phyloP scores from a whole-genome alignment of 2,329 filamentous ascomycete species.

The Colletotrichum abscissum region DNA sequence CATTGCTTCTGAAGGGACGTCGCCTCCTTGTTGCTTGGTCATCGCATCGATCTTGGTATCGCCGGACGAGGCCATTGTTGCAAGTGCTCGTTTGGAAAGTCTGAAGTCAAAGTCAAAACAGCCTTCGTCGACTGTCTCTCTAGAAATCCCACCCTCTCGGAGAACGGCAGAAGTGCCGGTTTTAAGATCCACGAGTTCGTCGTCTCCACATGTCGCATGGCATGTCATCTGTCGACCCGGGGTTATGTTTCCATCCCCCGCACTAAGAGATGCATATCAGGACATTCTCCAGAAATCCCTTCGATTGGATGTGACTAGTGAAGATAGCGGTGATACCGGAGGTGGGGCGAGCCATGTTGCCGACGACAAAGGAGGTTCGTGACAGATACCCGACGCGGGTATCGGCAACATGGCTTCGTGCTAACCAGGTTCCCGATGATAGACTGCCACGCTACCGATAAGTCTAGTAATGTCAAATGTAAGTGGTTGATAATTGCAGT shows the following conservation, averaged over 20 bases:
- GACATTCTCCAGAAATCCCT: constrained; percentile 7
- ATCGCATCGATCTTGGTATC: background rate
- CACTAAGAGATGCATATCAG: constrained; percentile 22
- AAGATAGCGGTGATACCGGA: constrained; percentile 25
- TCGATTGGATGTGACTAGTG: constrained; percentile 3
- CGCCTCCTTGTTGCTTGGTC: background rate
- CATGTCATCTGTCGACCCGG: constrained; percentile 7
- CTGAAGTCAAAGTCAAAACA: background rate
- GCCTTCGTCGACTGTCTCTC: background rate
- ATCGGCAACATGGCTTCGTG: constrained; percentile 14
- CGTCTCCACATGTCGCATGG: constrained; percentile 12
- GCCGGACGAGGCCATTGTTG: background rate
- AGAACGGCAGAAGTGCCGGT: background rate
- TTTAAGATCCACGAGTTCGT: constrained; percentile 2
- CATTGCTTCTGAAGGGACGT: background rate
- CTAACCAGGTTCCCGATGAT: constrained; percentile 1
- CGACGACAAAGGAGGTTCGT: constrained; percentile 5
- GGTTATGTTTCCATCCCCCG: constrained; percentile 20
- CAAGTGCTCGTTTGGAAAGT: background rate
- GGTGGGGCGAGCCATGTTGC: constrained; percentile 25
- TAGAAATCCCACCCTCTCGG: background rate
- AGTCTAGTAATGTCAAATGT: background rate
- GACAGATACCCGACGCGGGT: constrained; percentile 22
- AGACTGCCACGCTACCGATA: background rate
- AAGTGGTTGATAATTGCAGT: background rate